Conservation (phyloP, 495 filamentous ascomycete species). For the Penicillium herquei region DNA sequence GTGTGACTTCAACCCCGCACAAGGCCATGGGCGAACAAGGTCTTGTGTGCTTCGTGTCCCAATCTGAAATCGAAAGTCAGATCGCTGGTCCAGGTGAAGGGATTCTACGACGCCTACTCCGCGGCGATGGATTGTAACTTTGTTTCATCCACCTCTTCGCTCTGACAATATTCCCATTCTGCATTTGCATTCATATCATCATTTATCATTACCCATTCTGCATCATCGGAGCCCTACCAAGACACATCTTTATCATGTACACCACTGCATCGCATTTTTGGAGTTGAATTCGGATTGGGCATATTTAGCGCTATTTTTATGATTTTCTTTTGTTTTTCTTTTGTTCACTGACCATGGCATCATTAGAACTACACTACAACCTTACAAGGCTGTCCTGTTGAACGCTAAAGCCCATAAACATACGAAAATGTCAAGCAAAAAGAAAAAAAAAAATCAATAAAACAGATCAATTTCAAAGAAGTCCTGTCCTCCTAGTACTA, state of each 20-base stretch:
- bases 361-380: no score
- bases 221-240: conserved; percentile 8
- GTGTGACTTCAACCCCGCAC: conserved; percentile 42
- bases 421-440: no score
- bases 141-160: not conserved
- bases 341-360: conserved; percentile 3
- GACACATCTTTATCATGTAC: conserved; percentile 13
- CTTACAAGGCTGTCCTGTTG: not conserved
- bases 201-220: not conserved
- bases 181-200: not conserved
- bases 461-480: no score
- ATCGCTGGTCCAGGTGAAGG: conserved; percentile 65
- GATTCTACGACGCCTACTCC: conserved; percentile 47
- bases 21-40: conserved; percentile 63
- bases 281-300: conserved; percentile 9
- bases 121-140: conserved; percentile 37
- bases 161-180: not conserved
- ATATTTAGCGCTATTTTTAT: conserved; percentile 15
- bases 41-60: conserved; percentile 73
- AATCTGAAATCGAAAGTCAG: conserved; percentile 70
- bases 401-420: no score
- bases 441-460: no score
- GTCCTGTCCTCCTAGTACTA: no score
- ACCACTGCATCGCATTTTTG: conserved; percentile 18
- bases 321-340: conserved; percentile 9